Evolutionary conservation across 768 basidiomycete species (phyloP), one percentile per base, ranked within the genome.

Genomic region (Galerina marginata): DNA sequence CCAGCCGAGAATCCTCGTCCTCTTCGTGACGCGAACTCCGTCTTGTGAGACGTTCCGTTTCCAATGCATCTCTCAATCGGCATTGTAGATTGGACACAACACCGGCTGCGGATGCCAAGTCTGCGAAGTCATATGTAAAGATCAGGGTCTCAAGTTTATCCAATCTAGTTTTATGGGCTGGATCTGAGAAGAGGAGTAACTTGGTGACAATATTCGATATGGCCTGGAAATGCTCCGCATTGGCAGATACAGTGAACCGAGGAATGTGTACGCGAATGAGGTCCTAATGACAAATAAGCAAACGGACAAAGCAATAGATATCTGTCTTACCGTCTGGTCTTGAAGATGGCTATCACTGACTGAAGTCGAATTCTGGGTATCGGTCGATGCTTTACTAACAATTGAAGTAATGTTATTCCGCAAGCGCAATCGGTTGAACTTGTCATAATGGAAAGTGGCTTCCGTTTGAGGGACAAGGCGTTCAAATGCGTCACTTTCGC

Each of bases 391-490:
- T 33, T 75, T 77, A 33, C 69, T 72, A n/a, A 75, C 70, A 36
- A 80, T 77, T 10, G 86, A 83, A 36, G 88, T 86, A 33, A 89
- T 75, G 61, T 85, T 86, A 65, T 88, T 93, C 45, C 89, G 88
- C 53, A 95, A 77, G 38, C 96, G 88, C 9, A 97, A 82, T 43
- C 90, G 89, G 74, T 99, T 99, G 79, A 96, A 96, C 71, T 93
- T 95, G 81, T 98, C 96, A 71, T 95, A 94, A 48, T 88, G 90
- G 61, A 96, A 86, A 4, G 83, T 87, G 0, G 91, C 92, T 58
- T 92, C 87, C 0, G 95, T 93, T 72, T 93, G 92, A 2, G 93
- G 91, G 6, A 98, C 91, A 40, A 99, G 82, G 2, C 94, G 90
- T 67, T 96, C 93, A 72, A 96, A 96, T 50, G 86, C 86, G 49